Evolutionary conservation across 2,329 filamentous ascomycete species (phyloP).

Genomic region (Paecilomyces niveus): DNA sequence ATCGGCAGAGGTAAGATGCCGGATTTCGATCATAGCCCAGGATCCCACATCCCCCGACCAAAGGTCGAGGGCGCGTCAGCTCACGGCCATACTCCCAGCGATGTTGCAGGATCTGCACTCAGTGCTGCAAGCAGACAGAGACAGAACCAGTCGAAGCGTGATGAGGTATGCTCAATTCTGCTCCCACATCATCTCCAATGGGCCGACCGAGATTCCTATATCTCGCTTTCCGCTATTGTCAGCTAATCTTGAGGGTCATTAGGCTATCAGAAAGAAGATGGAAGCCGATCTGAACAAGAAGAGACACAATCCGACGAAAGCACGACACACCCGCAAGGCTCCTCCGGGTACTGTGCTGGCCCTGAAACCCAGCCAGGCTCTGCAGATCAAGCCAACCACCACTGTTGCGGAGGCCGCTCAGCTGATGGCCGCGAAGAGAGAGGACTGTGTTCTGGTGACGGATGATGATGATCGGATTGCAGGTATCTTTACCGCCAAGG

Average conservation of each 20-base stretch:
- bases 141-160: slow-evolving; percentile 92
- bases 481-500: slow-evolving; percentile 98
- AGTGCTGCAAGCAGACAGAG: slow-evolving; percentile 81
- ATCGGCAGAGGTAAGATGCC: slow-evolving; percentile 50
- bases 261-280: slow-evolving; percentile 96
- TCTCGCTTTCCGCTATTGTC: slow-evolving; percentile 6
- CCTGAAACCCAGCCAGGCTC: slow-evolving; percentile 86
- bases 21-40: slow-evolving; percentile 46
- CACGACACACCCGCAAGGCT: slow-evolving; percentile 82
- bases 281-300: slow-evolving; percentile 98
- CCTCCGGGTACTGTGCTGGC: slow-evolving; percentile 93
- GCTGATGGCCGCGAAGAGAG: slow-evolving; percentile 96
- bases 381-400: slow-evolving; percentile 93
- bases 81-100: slow-evolving; percentile 38
- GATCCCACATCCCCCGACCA: slow-evolving; percentile 55
- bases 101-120: slow-evolving; percentile 59
- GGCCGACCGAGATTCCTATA: neutral
- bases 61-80: slow-evolving; percentile 44
- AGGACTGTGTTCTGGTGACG: slow-evolving; percentile 95
- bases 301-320: slow-evolving; percentile 70
- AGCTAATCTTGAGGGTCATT: slow-evolving; percentile 8
- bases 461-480: slow-evolving; percentile 97
- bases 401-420: slow-evolving; percentile 95
- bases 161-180: slow-evolving; percentile 67
- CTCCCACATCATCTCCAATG: neutral